These are phyloP conservation scores for Jatropha curcas DNA, from an alignment of 345 rosid genomes.

Conservation along the genomic window DNA sequence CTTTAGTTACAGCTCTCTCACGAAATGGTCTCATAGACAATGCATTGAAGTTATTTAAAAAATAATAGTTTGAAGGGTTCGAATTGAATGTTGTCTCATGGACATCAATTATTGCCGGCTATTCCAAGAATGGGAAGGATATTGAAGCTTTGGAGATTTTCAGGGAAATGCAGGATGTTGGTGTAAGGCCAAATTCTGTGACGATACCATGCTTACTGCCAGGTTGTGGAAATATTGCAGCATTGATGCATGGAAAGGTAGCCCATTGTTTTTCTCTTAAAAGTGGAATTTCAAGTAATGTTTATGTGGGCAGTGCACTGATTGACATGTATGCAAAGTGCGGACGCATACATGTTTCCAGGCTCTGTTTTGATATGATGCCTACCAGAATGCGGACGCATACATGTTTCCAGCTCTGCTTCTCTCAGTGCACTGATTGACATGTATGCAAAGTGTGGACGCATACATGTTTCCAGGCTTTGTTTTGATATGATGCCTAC, in stretches of 20 bases:
- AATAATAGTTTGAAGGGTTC: conserved; percentile 37
- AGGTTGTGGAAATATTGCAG: conserved; percentile 67
- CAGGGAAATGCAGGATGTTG: conserved; percentile 61
- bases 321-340: conserved; percentile 83
- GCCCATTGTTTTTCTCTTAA: conserved; percentile 57
- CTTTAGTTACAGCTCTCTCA: conserved; percentile 53
- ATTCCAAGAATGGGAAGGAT: conserved; percentile 66
- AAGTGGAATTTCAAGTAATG: conserved; percentile 43
- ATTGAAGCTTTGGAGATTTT: conserved; percentile 57
- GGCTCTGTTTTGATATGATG: conserved; percentile 54
- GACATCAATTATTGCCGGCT: conserved; percentile 63
- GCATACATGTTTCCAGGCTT: conserved; percentile 46
- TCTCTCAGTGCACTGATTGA: too few relatives aligned
- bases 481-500: conserved; percentile 56
- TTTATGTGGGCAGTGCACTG: conserved; percentile 66
- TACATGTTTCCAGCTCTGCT: too few relatives aligned
- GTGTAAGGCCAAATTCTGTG: conserved; percentile 57
- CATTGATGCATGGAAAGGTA: conserved; percentile 58
- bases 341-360: conserved; percentile 57
- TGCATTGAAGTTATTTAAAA: conserved; percentile 49
- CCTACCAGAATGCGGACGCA: conserved; percentile 47
- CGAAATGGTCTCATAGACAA: conserved; percentile 53
- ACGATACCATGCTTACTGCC: conserved; percentile 72
- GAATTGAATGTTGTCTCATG: conserved; percentile 63
- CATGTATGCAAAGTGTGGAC: conserved; percentile 82